A percentile compares a stretch with the other conserved stretches of the same genome.
Conservation (phyloP, 495 filamentous ascomycete species). For the Annulohypoxylon stygium region DNA sequence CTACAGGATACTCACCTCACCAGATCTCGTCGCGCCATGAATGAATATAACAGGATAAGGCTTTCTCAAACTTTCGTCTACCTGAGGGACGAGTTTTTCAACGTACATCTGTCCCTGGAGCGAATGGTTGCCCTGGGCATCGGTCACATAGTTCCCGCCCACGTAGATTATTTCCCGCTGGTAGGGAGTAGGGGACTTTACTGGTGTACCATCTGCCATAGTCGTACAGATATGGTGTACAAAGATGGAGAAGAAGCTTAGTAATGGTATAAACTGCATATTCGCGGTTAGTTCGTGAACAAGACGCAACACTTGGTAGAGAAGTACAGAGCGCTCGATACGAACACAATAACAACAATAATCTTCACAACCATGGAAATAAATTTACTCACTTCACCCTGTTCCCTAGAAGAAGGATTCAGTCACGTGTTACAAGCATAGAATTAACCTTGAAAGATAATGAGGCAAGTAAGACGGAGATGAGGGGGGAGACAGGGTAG, state of each 20-base stretch:
- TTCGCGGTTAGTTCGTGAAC: not conserved
- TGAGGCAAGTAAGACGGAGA: not conserved
- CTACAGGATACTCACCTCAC: conserved; percentile 57
- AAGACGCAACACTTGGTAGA: not conserved
- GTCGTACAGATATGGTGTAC: not conserved
- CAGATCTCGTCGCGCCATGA: conserved; percentile 66
- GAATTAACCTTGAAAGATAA: not conserved
- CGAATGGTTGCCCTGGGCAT: conserved; percentile 53
- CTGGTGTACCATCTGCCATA: conserved; percentile 14
- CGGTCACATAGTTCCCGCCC: conserved; percentile 60
- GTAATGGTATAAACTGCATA: conserved; percentile 7
- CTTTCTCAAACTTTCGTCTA: conserved; percentile 22
- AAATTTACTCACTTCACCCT: not conserved
- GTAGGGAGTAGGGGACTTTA: conserved; percentile 18
- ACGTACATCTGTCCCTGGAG: conserved; percentile 68
- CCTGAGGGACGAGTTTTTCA: conserved; percentile 62
- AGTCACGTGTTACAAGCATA: not conserved
- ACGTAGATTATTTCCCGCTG: conserved; percentile 62
- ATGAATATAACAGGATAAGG: conserved; percentile 64
- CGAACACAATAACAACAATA: not conserved
- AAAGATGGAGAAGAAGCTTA: not conserved
- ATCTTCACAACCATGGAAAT: not conserved
- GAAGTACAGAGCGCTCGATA: not conserved
- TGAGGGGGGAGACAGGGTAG: not conserved
- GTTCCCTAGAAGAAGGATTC: not conserved